These are phyloP conservation scores for Musa troglodytarum DNA, from an alignment of 176 grass and related monocot species.

Conservation along the genomic window DNA sequence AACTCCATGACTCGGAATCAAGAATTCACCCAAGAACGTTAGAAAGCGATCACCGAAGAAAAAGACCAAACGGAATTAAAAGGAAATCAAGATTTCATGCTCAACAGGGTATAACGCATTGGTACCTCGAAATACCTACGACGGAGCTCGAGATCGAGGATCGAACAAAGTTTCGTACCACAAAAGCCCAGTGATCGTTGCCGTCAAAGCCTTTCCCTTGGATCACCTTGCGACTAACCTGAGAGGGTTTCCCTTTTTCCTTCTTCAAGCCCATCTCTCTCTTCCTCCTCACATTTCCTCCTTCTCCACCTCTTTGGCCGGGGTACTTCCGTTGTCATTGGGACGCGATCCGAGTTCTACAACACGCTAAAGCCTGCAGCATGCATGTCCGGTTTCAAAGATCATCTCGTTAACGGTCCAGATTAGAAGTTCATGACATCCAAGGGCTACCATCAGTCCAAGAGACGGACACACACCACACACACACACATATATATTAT, in stretches of 20 bases:
- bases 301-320: background rate
- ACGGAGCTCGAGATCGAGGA: background rate
- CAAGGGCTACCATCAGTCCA: too few relatives aligned
- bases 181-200: slow-evolving; percentile 15
- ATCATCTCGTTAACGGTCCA: too few relatives aligned
- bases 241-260: background rate
- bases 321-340: background rate
- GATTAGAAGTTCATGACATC: too few relatives aligned
- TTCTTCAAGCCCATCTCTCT: background rate
- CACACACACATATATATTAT: too few relatives aligned
- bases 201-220: background rate
- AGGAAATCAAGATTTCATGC: too few relatives aligned
- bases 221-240: background rate
- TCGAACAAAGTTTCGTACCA: background rate
- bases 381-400: too few relatives aligned
- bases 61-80: too few relatives aligned
- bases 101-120: background rate
- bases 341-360: background rate
- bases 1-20: too few relatives aligned
- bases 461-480: too few relatives aligned
- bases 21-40: too few relatives aligned
- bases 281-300: background rate
- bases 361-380: background rate
- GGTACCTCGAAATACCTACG: background rate
- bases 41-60: too few relatives aligned